Conservation (phyloP, 345 rosid species). For the Cardamine occulta region DNA sequence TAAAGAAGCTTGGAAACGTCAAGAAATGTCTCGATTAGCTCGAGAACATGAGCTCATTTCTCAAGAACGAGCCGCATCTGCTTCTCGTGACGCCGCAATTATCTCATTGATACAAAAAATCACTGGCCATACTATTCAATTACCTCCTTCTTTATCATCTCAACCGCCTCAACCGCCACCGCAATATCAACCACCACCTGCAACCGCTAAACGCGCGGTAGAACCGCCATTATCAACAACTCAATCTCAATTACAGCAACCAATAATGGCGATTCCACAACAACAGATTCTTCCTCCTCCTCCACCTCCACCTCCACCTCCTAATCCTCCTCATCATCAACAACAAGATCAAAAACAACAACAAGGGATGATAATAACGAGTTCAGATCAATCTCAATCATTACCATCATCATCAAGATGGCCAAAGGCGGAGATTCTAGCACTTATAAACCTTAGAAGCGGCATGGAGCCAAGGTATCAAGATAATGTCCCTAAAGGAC, state of each 20-base stretch:
- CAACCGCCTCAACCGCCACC: conserved; percentile 43
- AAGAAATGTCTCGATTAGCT: conserved; percentile 63
- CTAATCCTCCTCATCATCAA: conserved; percentile 5
- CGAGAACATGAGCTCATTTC: conserved; percentile 75
- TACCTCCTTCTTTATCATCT: conserved; percentile 50
- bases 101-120: conserved; percentile 70
- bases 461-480: conserved; percentile 68
- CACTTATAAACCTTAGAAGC: conserved; percentile 64
- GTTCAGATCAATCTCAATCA: conserved; percentile 41
- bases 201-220: conserved; percentile 26
- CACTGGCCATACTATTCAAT: conserved; percentile 73
- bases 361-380: conserved; percentile 43
- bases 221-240: conserved; percentile 24
- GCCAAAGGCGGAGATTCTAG: conserved; percentile 79
- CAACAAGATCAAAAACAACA: conserved; percentile 14
- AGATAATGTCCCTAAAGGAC: conserved; percentile 78
- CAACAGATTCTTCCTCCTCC: conserved; percentile 51
- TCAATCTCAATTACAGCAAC: conserved; percentile 44
- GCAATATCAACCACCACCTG: conserved; percentile 34
- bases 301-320: background rate
- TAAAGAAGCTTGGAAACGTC: conserved; percentile 86
- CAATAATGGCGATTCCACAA: conserved; percentile 57
- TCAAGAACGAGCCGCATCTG: conserved; percentile 70
- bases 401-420: conserved; percentile 59
- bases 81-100: conserved; percentile 69